Evolutionary conservation across 345 rosid genomes (phyloP).

Genomic region (Pistacia integerrima): DNA sequence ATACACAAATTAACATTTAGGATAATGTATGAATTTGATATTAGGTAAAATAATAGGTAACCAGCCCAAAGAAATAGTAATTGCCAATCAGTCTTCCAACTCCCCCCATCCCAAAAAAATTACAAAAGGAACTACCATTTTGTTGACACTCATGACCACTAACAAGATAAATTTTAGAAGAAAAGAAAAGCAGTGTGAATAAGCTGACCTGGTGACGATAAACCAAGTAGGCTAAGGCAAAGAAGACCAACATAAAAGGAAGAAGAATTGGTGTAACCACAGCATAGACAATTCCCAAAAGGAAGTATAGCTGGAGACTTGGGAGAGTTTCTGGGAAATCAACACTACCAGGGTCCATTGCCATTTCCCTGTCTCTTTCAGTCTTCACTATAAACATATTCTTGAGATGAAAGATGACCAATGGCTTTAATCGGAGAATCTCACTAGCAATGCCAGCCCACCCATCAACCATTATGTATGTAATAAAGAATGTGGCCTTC

Average conservation of each 20-base stretch:
- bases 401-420: slow-evolving; percentile 89
- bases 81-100: background rate
- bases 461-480: slow-evolving; percentile 95
- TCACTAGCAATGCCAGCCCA: slow-evolving; percentile 99
- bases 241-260: slow-evolving; percentile 87
- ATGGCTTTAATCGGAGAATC: slow-evolving; percentile 82
- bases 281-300: slow-evolving; percentile 91
- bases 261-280: slow-evolving; percentile 94
- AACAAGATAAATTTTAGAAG: background rate
- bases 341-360: slow-evolving; percentile 86
- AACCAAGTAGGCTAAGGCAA: slow-evolving; percentile 88
- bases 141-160: background rate
- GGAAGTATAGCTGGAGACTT: slow-evolving; percentile 87
- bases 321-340: slow-evolving; percentile 90
- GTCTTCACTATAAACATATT: slow-evolving; percentile 93
- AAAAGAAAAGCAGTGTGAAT: slow-evolving; percentile 4
- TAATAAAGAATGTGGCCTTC: slow-evolving; percentile 97
- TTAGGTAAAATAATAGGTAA: background rate
- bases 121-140: too few species aligned
- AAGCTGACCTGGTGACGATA: slow-evolving; percentile 93
- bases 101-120: too few species aligned
- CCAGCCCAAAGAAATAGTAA: background rate
- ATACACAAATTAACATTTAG: background rate
- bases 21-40: background rate
- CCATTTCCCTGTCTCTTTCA: slow-evolving; percentile 73